Conservation (phyloP, 345 rosid genomes). For the Psidium guajava region DNA sequence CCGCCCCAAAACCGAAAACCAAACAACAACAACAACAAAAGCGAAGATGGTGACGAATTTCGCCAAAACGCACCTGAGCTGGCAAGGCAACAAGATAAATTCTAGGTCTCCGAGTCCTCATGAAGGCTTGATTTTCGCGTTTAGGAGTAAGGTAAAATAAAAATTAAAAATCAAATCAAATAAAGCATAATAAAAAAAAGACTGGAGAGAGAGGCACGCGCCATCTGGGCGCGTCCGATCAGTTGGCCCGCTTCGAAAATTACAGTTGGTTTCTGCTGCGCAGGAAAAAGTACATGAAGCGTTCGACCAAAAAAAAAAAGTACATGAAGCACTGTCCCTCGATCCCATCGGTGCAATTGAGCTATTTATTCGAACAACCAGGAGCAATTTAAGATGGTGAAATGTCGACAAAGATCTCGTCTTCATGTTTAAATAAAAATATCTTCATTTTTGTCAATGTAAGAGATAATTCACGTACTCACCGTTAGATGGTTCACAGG, state of each 20-base stretch:
- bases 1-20: background rate
- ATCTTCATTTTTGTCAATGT: too few relatives aligned
- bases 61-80: background rate
- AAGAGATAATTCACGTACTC: too few relatives aligned
- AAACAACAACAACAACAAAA: background rate
- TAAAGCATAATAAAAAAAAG: background rate
- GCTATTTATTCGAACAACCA: too few relatives aligned
- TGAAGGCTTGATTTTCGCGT: background rate
- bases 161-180: background rate
- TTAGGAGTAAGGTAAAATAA: background rate
- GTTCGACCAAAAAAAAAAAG: too few relatives aligned
- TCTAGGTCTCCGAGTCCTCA: background rate
- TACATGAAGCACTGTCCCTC: background rate
- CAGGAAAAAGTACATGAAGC: conserved; percentile 9
- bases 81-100: background rate
- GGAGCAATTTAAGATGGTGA: too few relatives aligned
- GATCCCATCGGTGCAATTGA: conserved; percentile 5
- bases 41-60: background rate
- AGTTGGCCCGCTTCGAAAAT: background rate
- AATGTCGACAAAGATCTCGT: too few relatives aligned
- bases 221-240: background rate
- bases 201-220: conserved; percentile 5
- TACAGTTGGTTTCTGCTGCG: background rate
- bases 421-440: too few relatives aligned
- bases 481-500: too few relatives aligned